Base-by-base conservation (phyloP, 2,329 filamentous ascomycete species). In the Cladosporium colombiae region DNA sequence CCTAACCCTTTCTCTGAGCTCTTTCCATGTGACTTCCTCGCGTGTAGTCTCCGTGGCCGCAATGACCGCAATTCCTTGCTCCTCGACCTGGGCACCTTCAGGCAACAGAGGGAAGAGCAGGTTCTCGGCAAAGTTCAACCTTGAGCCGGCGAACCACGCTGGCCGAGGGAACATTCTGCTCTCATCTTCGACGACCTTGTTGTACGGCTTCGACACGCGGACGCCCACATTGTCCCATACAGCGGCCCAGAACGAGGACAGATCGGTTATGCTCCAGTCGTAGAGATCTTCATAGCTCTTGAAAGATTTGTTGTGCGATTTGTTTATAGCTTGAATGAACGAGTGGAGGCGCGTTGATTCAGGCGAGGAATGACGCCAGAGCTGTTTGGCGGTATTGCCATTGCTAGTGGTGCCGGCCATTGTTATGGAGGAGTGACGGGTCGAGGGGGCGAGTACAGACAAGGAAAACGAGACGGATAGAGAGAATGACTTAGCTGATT, bases 71-170 rank as follows among this genome's bases (percentile, higher is more conserved):
- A 86, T 79, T 5, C 85, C 82, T 55, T 87, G 78, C 60, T 89
- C 85, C 68, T 89, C 80, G 7, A 88, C 78, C 16, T 80, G 81
- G 1, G 1, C 27, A 3, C 50, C 56, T 14, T 33, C 56, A 3
- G 55, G 57, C 59, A 82, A 83, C 2, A 81, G 78, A 3, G 94
- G 94, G 76, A 89, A 97, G 3, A 99, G 87, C 63, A 98, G 83
- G 77, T 99, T 99, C 80, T 98, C 92, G 29, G 94, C 93, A 76
- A 97, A 98, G 78, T 98, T 99, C 70, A 98, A 83, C 66, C 83
- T 88, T 16, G 91, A 86, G 11, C 89, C 89, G 65, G 87, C 78
- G 77, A 97, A 98, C 82, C 97, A 98, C 67, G 88, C 82, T 8
- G 94, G 93, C 27, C 92, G 88, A 27, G 94, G 94, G 73, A 93